These are phyloP conservation scores for Tylopilus plumbeoviolaceoides DNA, from an alignment of 768 basidiomycete species.

Conservation along the genomic window DNA sequence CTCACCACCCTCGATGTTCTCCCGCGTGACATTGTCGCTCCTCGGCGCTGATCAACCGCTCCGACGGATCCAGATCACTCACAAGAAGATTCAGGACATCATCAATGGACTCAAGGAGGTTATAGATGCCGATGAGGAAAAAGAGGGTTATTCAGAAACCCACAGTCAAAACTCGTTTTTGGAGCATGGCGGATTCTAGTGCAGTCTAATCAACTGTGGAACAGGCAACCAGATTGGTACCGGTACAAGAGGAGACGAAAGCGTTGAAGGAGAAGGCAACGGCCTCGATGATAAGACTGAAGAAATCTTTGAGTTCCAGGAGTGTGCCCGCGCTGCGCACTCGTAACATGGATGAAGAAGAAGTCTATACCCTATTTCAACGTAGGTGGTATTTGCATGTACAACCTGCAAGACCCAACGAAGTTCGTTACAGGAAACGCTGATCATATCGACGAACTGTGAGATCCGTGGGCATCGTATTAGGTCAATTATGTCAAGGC, in stretches of 20 bases:
- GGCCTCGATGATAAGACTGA: conserved; percentile 52
- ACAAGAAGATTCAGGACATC: conserved; percentile 70
- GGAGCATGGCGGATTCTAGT: conserved; percentile 92
- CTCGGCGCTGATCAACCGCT: conserved; percentile 80
- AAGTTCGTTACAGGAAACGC: conserved; percentile 60
- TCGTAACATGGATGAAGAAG: conserved; percentile 93
- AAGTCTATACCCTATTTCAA: conserved; percentile 98
- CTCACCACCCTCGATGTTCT: no score
- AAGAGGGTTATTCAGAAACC: no score
- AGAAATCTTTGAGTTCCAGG: conserved; percentile 88
- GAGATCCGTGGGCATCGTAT: conserved; percentile 92
- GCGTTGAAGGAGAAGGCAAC: conserved; percentile 14
- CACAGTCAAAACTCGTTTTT: conserved; percentile 97
- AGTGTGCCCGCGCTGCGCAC: conserved; percentile 78
- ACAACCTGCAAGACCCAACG: background rate
- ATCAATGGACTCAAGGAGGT: conserved; percentile 62
- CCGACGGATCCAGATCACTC: conserved; percentile 66
- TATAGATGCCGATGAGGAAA: no score
- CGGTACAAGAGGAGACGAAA: conserved; percentile 49
- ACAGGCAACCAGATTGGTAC: conserved; percentile 78
- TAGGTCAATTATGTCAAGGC: conserved; percentile 98
- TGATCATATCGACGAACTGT: conserved; percentile 99
- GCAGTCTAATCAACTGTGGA: conserved; percentile 79
- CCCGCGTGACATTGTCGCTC: conserved; percentile 64
- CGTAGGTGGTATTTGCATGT: conserved; percentile 35